Evolutionary conservation across 2,329 filamentous ascomycete species (phyloP), one percentile per base, ranked within the genome.

Genomic region (Lachnellula occidentalis): DNA sequence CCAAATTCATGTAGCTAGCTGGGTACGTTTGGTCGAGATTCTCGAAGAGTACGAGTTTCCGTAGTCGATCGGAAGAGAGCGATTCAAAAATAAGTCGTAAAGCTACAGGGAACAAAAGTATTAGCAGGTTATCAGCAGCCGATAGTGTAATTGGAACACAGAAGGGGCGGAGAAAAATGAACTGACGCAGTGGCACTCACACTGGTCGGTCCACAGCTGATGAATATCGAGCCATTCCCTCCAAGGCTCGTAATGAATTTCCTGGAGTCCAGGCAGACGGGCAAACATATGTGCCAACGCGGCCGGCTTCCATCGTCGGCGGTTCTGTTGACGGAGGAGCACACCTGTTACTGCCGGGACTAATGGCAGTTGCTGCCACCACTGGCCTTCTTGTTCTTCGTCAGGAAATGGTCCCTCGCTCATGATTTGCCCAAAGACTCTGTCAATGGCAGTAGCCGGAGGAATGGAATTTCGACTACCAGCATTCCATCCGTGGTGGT

Each of bases 161-260:
- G 49, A 58, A n/a, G 50, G 55, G 42, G 56, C 54, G 62, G 58
- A 45, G 45, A 47, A 39, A 61, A 17, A 57, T 48, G 46, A 47
- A 61, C 60, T 50, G 66, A 58, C 51, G 55, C 56, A 50, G 48
- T 36, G 57, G 52, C 60, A 71, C 65, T 68, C 58, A 62, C 68
- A 21, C 63, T 57, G 15, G 61, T 72, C 70, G 8, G 67, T 68
- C 24, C 0, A 6, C 51, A 68, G 48, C 8, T 62, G 53, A 4
- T 14, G 19, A 5, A 11, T 8, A 8, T 0, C 37, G 51, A 2
- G 12, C 62, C 60, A 70, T 58, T 72, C 68, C 57, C 67, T 70
- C 70, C 71, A 73, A 50, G 70, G 71, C 58, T 73, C 70, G 59
- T 71, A 73, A 50, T 66, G 65, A 58, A 74, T 58, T 57, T 74